Percentiles rank a stretch among this genome's conserved stretches.
phyloP scores from a whole-genome alignment of 2,329 filamentous ascomycete species.

The Trichoderma pleuroti region DNA sequence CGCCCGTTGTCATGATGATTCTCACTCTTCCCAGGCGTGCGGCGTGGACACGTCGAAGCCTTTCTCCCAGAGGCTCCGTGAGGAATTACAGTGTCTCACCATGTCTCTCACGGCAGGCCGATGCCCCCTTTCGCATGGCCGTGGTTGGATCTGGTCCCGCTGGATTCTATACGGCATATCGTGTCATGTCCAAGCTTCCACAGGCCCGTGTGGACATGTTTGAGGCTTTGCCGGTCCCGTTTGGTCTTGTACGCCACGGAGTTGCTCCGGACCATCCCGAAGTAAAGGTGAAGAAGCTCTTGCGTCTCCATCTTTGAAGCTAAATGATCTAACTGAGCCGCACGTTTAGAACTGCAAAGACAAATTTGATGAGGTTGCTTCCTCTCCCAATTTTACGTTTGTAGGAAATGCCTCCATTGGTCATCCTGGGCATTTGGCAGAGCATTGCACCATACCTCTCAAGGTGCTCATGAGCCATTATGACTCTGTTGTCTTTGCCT shows the following conservation, averaged over 20 bases:
- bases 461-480: slow-evolving; percentile 73
- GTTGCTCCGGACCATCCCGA: slow-evolving; percentile 98
- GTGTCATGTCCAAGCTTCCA: slow-evolving; percentile 72
- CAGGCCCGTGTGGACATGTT: slow-evolving; percentile 88
- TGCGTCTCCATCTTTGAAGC: neutral
- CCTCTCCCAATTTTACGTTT: slow-evolving; percentile 80
- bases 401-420: slow-evolving; percentile 86
- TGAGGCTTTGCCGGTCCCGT: slow-evolving; percentile 87
- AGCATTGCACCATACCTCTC: slow-evolving; percentile 59
- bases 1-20: slow-evolving; percentile 4
- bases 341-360: slow-evolving; percentile 74
- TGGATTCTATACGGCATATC: slow-evolving; percentile 90
- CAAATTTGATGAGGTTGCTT: slow-evolving; percentile 85
- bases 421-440: slow-evolving; percentile 38
- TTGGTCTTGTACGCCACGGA: slow-evolving; percentile 86
- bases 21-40: neutral
- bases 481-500: slow-evolving; percentile 87
- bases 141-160: slow-evolving; percentile 92
- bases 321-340: neutral
- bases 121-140: slow-evolving; percentile 69
- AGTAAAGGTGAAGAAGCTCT: slow-evolving; percentile 67
- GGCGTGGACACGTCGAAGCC: neutral
- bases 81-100: neutral
- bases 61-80: neutral
- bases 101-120: slow-evolving; percentile 19